Base-by-base conservation (phyloP, 2,329 filamentous ascomycete species). In the Claviceps sorghi region DNA sequence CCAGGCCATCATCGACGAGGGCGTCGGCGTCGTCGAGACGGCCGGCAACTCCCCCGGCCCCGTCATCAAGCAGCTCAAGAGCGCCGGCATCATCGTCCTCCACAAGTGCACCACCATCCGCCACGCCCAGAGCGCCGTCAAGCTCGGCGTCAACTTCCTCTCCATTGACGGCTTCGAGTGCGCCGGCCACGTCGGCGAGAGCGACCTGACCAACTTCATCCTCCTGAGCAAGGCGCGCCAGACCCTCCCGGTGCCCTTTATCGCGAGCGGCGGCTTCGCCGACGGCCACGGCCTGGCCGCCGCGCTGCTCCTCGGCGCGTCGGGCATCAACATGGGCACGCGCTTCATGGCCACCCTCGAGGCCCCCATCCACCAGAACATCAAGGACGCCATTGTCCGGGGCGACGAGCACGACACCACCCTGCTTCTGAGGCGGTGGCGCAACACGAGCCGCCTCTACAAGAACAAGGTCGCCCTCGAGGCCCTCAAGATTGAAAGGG, bases 61-160 rank as follows among this genome's bases (percentile, higher is more conserved):
- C 3, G 84, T 98, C 57, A 97, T 98, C 67, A 76, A 80, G 65
- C 80, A 88, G 73, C 78, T 98, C 52, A 98, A 97, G 73, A 78
- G 78, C 55, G 86, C 83, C 6, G 82, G 81, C 53, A 79, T 80
- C 62, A 91, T 79, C 52, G 82, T 98, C 60, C 74, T 98, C 53
- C 93, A 98, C 79, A 98, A 98, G 73, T 97, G 93, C 75, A 98
- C 93, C 9, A 94, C 88, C 5, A 95, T 98, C 70, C 77, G 89
- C 52, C 93, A 98, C 66, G 93, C 93, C 21, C 80, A 88, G 67
- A 89, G 85, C 58, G 93, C 93, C 48, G 78, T 95, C 54, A 95
- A 95, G 70, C 82, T 97, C 41, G 93, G 93, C 57, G 93, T 96
- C 4, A 93, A 98, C 69, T 97, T 98, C 70, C 72, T 98, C 53